Evolutionary conservation across 495 filamentous ascomycete species (phyloP).

Genomic region (Rusavskia elegans): DNA sequence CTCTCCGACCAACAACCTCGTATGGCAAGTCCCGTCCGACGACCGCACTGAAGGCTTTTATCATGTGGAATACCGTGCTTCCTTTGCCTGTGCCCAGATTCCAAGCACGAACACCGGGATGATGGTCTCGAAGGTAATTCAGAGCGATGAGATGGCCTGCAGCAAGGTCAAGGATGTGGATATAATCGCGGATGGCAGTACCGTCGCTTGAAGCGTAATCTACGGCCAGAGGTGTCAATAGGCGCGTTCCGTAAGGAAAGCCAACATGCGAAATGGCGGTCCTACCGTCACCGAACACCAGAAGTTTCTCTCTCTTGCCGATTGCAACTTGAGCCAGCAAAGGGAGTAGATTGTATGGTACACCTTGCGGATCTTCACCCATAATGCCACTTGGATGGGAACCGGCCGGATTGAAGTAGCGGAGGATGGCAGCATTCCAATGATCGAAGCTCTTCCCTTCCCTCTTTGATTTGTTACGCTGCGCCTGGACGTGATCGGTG

Average conservation of each 20-base stretch:
- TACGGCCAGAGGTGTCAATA: conserved; percentile 21
- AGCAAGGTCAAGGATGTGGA: conserved; percentile 81
- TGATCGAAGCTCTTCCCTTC: conserved; percentile 57
- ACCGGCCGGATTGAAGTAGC: conserved; percentile 96
- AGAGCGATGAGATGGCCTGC: conserved; percentile 81
- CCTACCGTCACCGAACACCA: conserved; percentile 88
- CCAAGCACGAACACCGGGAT: conserved; percentile 91
- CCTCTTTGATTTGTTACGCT: conserved; percentile 72
- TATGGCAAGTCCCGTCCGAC: conserved; percentile 78
- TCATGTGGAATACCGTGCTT: conserved; percentile 92
- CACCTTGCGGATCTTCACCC: conserved; percentile 93
- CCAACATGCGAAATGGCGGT: conserved; percentile 10
- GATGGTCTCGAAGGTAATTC: conserved; percentile 74
- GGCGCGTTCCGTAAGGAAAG: conserved; percentile 6
- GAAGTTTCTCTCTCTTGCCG: conserved; percentile 82
- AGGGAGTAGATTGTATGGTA: conserved; percentile 90
- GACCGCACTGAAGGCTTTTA: conserved; percentile 78
- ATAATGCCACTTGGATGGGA: conserved; percentile 92
- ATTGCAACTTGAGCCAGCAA: conserved; percentile 90
- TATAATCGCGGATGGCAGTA: conserved; percentile 63
- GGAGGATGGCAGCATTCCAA: conserved; percentile 86
- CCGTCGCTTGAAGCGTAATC: conserved; percentile 84
- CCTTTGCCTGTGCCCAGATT: conserved; percentile 93
- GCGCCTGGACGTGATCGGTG: conserved; percentile 73
- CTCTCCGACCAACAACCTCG: conserved; percentile 66